These are phyloP conservation scores for Apiotrichum sp. DNA, from an alignment of 1,284 basidiomycete species.

Conservation along the genomic window DNA sequence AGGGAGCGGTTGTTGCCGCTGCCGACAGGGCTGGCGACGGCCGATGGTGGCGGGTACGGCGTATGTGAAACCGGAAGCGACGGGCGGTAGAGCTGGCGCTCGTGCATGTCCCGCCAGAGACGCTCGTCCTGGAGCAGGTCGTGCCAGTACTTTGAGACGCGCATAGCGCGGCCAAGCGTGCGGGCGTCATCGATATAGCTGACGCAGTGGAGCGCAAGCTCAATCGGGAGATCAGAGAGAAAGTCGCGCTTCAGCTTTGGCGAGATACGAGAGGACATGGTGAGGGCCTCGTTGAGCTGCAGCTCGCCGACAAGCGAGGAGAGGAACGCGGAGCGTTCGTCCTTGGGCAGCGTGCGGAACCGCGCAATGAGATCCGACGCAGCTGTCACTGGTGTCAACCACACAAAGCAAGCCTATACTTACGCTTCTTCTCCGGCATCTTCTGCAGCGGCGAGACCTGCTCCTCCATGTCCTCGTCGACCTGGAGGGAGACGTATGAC, in stretches of 20 bases:
- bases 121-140: conserved; percentile 71
- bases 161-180: conserved; percentile 64
- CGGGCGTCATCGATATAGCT: conserved; percentile 73
- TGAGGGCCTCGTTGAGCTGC: conserved; percentile 67
- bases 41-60: conserved; percentile 11
- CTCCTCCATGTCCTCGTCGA: neutral
- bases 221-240: conserved; percentile 70
- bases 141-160: conserved; percentile 73
- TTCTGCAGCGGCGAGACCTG: neutral
- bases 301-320: conserved; percentile 60
- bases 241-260: conserved; percentile 85
- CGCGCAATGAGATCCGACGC: conserved; percentile 14
- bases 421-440: too few relatives aligned
- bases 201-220: conserved; percentile 76
- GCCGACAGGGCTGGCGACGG: neutral
- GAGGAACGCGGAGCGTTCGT: conserved; percentile 57
- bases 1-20: neutral
- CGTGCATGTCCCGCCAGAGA: conserved; percentile 78
- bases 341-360: conserved; percentile 25
- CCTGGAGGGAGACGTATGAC: conserved; percentile 4
- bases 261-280: conserved; percentile 65
- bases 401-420: too few relatives aligned
- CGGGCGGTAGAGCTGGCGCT: conserved; percentile 53
- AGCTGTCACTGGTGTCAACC: neutral
- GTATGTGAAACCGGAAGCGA: neutral